These are phyloP conservation scores for Hericium rajendrae DNA, from an alignment of 768 basidiomycete genomes.

Conservation along the genomic window DNA sequence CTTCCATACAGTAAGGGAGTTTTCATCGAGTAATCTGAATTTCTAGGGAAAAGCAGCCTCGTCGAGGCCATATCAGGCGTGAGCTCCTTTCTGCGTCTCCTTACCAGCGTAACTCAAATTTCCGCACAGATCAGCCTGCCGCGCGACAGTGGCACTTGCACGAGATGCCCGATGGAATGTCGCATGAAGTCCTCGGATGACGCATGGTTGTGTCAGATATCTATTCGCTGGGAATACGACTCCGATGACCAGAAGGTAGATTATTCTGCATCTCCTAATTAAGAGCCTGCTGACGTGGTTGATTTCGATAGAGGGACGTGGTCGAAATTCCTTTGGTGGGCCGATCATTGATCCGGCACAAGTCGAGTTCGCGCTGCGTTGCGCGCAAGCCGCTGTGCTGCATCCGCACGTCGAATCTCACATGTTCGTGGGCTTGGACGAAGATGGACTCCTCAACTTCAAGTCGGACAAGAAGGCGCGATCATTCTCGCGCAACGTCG, in stretches of 20 bases:
- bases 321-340: slow-evolving; percentile 33
- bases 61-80: slow-evolving; percentile 1
- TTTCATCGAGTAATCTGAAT: neutral
- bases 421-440: slow-evolving; percentile 6
- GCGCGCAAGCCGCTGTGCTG: slow-evolving; percentile 55
- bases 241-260: slow-evolving; percentile 17
- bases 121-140: slow-evolving; percentile 32
- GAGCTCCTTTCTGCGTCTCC: neutral
- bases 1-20: neutral
- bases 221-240: slow-evolving; percentile 34
- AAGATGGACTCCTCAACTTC: neutral
- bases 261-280: neutral
- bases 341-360: slow-evolving; percentile 28
- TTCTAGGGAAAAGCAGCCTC: slow-evolving; percentile 4
- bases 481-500: slow-evolving; percentile 18
- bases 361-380: slow-evolving; percentile 46
- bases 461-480: slow-evolving; percentile 1
- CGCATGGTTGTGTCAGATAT: slow-evolving; percentile 26
- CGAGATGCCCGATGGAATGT: neutral
- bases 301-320: slow-evolving; percentile 8
- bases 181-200: slow-evolving; percentile 7
- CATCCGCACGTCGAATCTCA: slow-evolving; percentile 29
- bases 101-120: neutral
- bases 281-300: neutral
- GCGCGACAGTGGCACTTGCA: slow-evolving; percentile 34